Base-by-base conservation (phyloP, 768 basidiomycete genomes). In the Inosperma sp. region DNA sequence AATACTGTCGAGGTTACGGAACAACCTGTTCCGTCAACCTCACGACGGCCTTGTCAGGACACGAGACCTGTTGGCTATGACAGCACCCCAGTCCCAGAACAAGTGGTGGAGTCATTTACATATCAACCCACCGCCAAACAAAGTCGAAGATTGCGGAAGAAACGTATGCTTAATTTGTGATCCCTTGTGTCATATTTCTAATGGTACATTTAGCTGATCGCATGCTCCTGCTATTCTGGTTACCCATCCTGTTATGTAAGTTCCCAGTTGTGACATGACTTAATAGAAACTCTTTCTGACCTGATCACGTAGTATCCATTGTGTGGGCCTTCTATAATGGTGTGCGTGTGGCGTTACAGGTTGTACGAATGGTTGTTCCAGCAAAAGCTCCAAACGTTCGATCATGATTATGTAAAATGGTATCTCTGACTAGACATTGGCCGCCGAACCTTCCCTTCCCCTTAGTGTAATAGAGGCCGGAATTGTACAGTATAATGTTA, bases 161-260 rank as follows among this genome's bases (percentile, higher is more conserved):
- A 90, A 71, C 81, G 88, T 88, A 60, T 74, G 41, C 47, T 14
- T 13, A 40, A 26, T 53, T 19, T 33, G 22, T n/a, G 17, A 16
- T 17, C 31, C 29, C 2, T 33, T 14, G 25, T 34, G 26, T 22
- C 12, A 10, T 52, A 48, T n/a, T 16, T 30, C 5, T 50, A 25
- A 47, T 27, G 49, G 62, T 21, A 46, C 46, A 23, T 51, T 10
- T 59, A 90, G 88, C 85, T 68, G 89, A 93, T 63, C 83, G 82
- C 34, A 93, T 93, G 89, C 78, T 93, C 39, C 61, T 88, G 29
- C 62, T 86, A 34, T 93, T 93, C 72, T 93, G 89, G 89, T 73
- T 93, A 58, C 89, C 89, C 14, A 88, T 92, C 60, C 72, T 93
- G 7, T 66, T 91, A 52, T 67, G 88, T 92, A 59, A 72, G 88